Base-by-base conservation (phyloP, 1,284 basidiomycete species). In the Gomphus sp. region DNA sequence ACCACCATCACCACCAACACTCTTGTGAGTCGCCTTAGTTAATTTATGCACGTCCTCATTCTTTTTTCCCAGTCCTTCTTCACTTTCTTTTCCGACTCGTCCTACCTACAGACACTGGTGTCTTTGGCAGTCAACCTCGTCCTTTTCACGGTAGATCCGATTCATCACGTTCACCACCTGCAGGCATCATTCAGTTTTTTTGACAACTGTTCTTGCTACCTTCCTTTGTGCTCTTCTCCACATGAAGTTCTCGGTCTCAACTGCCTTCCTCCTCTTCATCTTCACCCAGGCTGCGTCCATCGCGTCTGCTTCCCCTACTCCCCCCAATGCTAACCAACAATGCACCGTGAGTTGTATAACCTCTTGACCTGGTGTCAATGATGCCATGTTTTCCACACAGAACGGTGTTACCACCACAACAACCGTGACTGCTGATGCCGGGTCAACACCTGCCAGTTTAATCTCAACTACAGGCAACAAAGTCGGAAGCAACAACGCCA, bases 31-130 rank as follows among this genome's bases (percentile, higher is more conserved):
- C 33, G 28, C 4, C 49, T 51, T 28, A 22, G 4, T 28, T 31
- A 8, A 3, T 14, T 39, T 7, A 7, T 7, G 7, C 18, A 31
- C 25, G 6, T 51, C 10, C 49, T 36, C 7, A 37, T 36, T 18
- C 36, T 39, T 37, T 10, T 55, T 55, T 53, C 36, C 0, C 16
- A 34, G 54, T 34, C 44, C 22, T n/a, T 16, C 2, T 33, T 31
- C 18, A 14, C 54, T n/a, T 55, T 43, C 54, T 47, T 55, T 47
- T 25, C 4, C 18, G 5, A 8, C 39, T 43, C 31, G 10, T 11
- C 22, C 52, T 53, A 53, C 43, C 43, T 44, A 6, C 55, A 57
- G 55, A 50, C 55, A 56, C 55, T 49, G 55, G 55, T 57, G 55
- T 57, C 55, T 34, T 50, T 7, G 47, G 34, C 11, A 25, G 14